phyloP scores from a whole-genome alignment of 148 eudicot species.

The Persicaria maculosa region DNA sequence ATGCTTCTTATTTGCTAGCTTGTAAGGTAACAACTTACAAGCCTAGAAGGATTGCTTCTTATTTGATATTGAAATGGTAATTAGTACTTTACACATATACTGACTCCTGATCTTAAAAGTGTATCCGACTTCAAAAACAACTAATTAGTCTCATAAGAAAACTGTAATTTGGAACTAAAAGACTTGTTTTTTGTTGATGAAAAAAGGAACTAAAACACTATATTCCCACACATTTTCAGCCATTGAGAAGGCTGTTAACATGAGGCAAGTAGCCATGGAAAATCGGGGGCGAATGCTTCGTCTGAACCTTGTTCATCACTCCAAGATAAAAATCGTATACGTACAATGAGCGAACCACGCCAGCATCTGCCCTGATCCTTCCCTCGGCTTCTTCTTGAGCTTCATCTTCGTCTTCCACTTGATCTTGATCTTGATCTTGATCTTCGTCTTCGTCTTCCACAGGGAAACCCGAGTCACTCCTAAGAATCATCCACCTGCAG shows the following conservation, averaged over 20 bases:
- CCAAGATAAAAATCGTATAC: constrained; percentile 25
- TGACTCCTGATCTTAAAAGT: not conserved
- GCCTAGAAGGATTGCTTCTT: too few species aligned
- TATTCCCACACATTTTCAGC: not conserved
- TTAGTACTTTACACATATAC: not conserved
- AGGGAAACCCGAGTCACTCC: not conserved
- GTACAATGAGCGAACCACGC: constrained; percentile 13
- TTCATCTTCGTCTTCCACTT: constrained; percentile 13
- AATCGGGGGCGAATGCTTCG: constrained; percentile 10
- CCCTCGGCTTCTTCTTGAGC: not conserved
- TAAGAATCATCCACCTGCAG: constrained; percentile 28
- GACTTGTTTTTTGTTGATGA: too few species aligned
- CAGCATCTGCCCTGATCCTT: not conserved
- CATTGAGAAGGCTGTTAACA: constrained; percentile 39
- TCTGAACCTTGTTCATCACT: constrained; percentile 18
- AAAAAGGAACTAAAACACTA: not conserved
- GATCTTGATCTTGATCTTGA: not conserved
- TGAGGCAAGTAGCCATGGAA: constrained; percentile 22
- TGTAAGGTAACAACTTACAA: too few species aligned
- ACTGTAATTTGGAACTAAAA: not conserved
- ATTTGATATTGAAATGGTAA: too few species aligned
- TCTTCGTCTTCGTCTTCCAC: not conserved
- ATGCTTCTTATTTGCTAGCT: too few species aligned
- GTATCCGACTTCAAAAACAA: not conserved
- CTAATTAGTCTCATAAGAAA: not conserved